A percentile compares a stretch with the other conserved stretches of the same genome.
phyloP scores from a whole-genome alignment of 2,329 filamentous ascomycete genomes.

The Pestalotiopsis sp. region DNA sequence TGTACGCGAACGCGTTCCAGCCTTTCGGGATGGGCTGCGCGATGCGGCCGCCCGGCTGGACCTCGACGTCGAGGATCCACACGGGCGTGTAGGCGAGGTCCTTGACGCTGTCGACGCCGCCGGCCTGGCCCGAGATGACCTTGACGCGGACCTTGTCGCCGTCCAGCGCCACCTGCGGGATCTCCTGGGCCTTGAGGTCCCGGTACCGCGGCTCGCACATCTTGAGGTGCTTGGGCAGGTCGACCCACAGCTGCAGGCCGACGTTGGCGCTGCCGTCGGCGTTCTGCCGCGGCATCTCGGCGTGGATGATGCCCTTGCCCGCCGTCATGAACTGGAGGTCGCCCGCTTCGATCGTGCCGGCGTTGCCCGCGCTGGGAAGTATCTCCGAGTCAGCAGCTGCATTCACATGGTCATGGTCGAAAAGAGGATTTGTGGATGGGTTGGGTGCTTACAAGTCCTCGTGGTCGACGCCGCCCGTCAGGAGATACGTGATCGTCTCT shows the following conservation, averaged over 20 bases:
- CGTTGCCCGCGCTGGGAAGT: constrained; percentile 36
- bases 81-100: constrained; percentile 95
- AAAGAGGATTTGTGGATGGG: background rate
- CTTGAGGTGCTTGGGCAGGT: constrained; percentile 82
- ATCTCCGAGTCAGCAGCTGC: background rate
- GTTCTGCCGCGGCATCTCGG: constrained; percentile 89
- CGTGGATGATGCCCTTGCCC: constrained; percentile 87
- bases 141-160: constrained; percentile 78
- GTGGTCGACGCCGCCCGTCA: constrained; percentile 63
- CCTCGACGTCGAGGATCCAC: constrained; percentile 87
- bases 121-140: constrained; percentile 84
- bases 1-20: constrained; percentile 92
- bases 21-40: constrained; percentile 74
- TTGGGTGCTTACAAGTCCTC: constrained; percentile 30
- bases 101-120: constrained; percentile 83
- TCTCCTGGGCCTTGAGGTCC: constrained; percentile 78
- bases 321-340: constrained; percentile 99
- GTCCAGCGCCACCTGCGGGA: constrained; percentile 74
- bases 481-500: constrained; percentile 78
- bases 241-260: constrained; percentile 95
- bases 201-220: constrained; percentile 89
- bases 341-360: constrained; percentile 81
- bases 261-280: constrained; percentile 76
- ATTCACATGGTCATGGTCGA: background rate
- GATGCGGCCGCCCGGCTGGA: constrained; percentile 78